Evolutionary conservation across 2,329 filamentous ascomycete genomes (phyloP), one percentile per base, ranked within the genome.

Genomic region (Graphium sp.): DNA sequence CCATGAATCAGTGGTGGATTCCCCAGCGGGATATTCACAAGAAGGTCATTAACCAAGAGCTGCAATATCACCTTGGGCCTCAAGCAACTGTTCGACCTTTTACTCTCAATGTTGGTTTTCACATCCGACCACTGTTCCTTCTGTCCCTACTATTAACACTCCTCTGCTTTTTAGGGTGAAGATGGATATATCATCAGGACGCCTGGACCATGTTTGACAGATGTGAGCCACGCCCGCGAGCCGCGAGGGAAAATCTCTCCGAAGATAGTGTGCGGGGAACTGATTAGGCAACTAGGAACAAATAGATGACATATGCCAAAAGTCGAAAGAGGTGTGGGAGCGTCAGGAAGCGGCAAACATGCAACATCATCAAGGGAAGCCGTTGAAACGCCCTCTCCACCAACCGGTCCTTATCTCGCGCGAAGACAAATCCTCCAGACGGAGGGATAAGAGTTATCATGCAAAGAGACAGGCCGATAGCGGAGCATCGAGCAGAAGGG

Each of bases 1-100:
- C n/a, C n/a, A 57, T 66, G 52, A 71, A 71, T 46, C 58, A 55
- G 41, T 73, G 70, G 47, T 73, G 66, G 66, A 70, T 72, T 34
- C 63, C 65, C 10, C 58, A 66, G 34, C 47, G 60, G 34, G 64
- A 69, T 32, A 72, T 72, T 41, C 62, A 68, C 47, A 69, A 66
- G 39, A 69, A 62, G 37, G 58, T 71, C 37, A 70, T 72, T 39
- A 67, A 57, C 15, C 55, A 65, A 35, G 61, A 70, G 35, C 56
- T 73, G 31, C 66, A 66, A 36, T 67, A 56, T 33, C 66, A 67
- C 40, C 56, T 72, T 22, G 67, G 67, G 5, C 65, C 65, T 2
- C 57, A 68, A 38, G 60, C 66, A 27, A 69, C 63, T 15, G 64
- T 69, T 26, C 55, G 66, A 32, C 55, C 65, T 23, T 71, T 60